These are phyloP conservation scores for Metschnikowia noctiluminum DNA, from an alignment of 805 yeast species.

Conservation along the genomic window DNA sequence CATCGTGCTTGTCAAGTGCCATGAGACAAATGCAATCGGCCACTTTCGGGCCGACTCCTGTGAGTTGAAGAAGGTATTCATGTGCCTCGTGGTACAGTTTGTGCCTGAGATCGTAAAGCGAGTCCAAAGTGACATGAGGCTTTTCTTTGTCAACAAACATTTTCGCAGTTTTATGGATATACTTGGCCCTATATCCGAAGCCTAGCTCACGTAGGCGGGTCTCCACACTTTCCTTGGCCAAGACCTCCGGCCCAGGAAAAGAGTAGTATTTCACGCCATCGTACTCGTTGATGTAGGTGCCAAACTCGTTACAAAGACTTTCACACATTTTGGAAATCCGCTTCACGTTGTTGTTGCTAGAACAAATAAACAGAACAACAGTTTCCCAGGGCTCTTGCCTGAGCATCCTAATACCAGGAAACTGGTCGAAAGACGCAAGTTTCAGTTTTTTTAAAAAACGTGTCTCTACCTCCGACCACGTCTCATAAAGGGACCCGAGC, in stretches of 20 bases:
- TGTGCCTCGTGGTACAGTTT: constrained; percentile 52
- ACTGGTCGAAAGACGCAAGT: constrained; percentile 33
- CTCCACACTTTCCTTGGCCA: constrained; percentile 39
- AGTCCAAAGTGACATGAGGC: constrained; percentile 32
- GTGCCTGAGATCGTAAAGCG: constrained; percentile 43
- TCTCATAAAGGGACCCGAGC: constrained; percentile 48
- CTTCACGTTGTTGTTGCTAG: constrained; percentile 93
- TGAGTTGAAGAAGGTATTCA: constrained; percentile 55
- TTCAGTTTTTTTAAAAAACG: constrained; percentile 37
- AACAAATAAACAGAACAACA: constrained; percentile 83
- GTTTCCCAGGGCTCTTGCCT: constrained; percentile 98
- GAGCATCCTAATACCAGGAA: constrained; percentile 76
- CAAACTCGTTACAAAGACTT: constrained; percentile 66
- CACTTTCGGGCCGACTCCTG: constrained; percentile 96
- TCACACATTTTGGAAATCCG: constrained; percentile 93
- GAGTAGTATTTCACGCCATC: constrained; percentile 59
- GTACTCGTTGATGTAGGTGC: constrained; percentile 50
- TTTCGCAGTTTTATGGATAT: constrained; percentile 72
- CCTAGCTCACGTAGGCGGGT: constrained; percentile 46
- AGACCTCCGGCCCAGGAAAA: constrained; percentile 66
- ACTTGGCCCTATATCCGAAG: constrained; percentile 93
- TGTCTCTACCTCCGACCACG: constrained; percentile 60
- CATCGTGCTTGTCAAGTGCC: constrained; percentile 81
- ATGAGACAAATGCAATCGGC: constrained; percentile 95
- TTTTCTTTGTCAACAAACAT: constrained; percentile 42